Evolutionary conservation across 441 rosid genomes (phyloP).

Genomic region (Macaranga tanarius): DNA sequence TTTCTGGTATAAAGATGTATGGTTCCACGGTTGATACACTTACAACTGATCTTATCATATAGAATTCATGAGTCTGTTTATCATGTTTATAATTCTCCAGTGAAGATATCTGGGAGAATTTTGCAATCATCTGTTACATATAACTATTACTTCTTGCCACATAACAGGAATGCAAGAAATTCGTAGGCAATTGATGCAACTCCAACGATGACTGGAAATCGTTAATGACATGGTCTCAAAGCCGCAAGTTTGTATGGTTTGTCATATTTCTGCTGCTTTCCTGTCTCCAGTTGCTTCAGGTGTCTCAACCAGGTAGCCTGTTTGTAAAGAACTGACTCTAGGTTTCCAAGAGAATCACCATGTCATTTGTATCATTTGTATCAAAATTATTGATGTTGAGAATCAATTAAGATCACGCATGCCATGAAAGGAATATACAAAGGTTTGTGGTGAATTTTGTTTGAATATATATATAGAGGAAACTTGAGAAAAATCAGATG

Average conservation of each 20-base stretch:
- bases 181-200: constrained; percentile 19
- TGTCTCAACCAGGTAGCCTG: constrained; percentile 13
- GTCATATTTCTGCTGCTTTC: background rate
- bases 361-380: constrained; percentile 15
- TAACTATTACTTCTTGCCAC: background rate
- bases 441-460: background rate
- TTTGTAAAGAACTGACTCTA: constrained; percentile 26
- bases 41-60: background rate
- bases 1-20: background rate
- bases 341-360: constrained; percentile 18
- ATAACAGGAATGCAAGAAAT: constrained; percentile 40
- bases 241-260: constrained; percentile 7
- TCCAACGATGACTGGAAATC: constrained; percentile 6
- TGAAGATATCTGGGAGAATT: background rate
- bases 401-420: background rate
- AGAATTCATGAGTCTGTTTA: background rate
- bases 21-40: background rate
- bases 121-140: background rate
- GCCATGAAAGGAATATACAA: background rate
- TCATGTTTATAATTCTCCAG: too few relatives aligned
- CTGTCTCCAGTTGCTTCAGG: constrained; percentile 5
- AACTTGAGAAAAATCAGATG: constrained; percentile 1
- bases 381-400: constrained; percentile 6
- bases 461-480: background rate
- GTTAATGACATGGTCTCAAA: background rate